Evolutionary conservation across 1,139 yeast species (phyloP), one percentile per base, ranked within the genome.

Genomic region (Suhomyces anneliseae): DNA sequence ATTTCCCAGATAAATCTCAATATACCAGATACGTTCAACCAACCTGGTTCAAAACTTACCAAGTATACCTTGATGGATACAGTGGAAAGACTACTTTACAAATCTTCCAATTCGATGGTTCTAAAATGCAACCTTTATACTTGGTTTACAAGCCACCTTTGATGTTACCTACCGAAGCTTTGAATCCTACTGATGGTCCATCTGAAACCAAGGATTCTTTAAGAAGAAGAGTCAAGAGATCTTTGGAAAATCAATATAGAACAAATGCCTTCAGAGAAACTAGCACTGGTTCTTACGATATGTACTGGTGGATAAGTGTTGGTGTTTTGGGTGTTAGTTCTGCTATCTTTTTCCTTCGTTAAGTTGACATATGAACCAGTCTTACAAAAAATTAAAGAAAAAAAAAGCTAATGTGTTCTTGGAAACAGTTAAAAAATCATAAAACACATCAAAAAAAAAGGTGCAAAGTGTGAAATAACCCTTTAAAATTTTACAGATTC

Each of bases 81-180:
- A 87, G 88, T 59, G 99, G 98, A 27, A 79, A 88, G 60, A 83
- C 83, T 69, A 79, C 82, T 53, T 77, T 93, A 49, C 86, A 85
- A 53, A 74, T 93, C 52, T 87, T 78, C 69, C 83, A 86, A 69
- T 86, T 81, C 58, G 96, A 90, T 65, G 98, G 98, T 19, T 68
- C 88, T 19, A 82, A 82, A 47, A 70, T 87, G 77, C 95, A 90
- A 56, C 98, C 99, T 0, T 69, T 93, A 58, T 93, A 89, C 66
- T 78, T 93, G 68, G 96, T 95, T 3, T 93, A 92, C 72, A 81
- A 79, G 61, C 99, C 99, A 8, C 96, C 99, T 15, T 76, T 87
- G 79, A 93, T 93, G 99, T 80, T 93, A 54, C 99, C 99, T 24
- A 93, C 99, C 1, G 70, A 68, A 47, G 92, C 97, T 1, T 74